Evolutionary conservation across 2,329 filamentous ascomycete species (phyloP).

Genomic region (Lachnellula subtilissima): DNA sequence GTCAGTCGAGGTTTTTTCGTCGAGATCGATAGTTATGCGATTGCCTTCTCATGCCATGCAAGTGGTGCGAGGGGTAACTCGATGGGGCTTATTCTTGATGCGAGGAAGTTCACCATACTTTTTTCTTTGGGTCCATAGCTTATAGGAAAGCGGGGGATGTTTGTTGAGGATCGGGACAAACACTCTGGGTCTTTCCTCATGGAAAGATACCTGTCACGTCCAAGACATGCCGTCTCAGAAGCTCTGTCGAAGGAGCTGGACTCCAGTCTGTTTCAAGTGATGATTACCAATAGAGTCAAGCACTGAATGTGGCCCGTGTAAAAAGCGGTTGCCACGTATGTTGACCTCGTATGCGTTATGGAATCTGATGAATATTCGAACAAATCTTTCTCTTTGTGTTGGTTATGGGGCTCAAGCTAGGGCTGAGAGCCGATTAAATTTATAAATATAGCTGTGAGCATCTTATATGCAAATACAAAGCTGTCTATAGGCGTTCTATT

Average conservation of each 20-base stretch:
- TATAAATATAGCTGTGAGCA: slow-evolving; percentile 10
- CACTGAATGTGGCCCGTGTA: slow-evolving; percentile 64
- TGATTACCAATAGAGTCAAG: slow-evolving; percentile 99
- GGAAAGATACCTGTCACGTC: slow-evolving; percentile 31
- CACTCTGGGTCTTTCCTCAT: slow-evolving; percentile 31
- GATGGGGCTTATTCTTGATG: slow-evolving; percentile 99
- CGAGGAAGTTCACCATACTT: slow-evolving; percentile 64
- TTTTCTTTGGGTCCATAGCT: slow-evolving; percentile 48
- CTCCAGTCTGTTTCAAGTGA: slow-evolving; percentile 61
- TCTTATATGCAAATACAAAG: slow-evolving; percentile 8
- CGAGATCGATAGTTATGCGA: slow-evolving; percentile 98
- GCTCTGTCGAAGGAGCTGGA: slow-evolving; percentile 68
- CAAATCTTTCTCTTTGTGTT: slow-evolving; percentile 12
- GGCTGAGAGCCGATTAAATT: slow-evolving; percentile 6
- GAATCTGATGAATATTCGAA: slow-evolving; percentile 41
- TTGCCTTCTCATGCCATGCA: slow-evolving; percentile 55
- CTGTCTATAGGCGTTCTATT: not conserved
- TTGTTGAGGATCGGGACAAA: slow-evolving; percentile 15
- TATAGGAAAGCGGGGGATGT: slow-evolving; percentile 46
- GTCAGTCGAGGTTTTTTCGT: slow-evolving; percentile 68
- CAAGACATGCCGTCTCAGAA: slow-evolving; percentile 36
- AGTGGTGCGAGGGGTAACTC: slow-evolving; percentile 69
- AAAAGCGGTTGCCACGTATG: slow-evolving; percentile 35
- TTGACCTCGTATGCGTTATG: slow-evolving; percentile 46
- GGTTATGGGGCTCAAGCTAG: not conserved